These are phyloP conservation scores for Dichotomocladium elegans DNA, from an alignment of 371 early-diverging fungal genomes.

Conservation along the genomic window DNA sequence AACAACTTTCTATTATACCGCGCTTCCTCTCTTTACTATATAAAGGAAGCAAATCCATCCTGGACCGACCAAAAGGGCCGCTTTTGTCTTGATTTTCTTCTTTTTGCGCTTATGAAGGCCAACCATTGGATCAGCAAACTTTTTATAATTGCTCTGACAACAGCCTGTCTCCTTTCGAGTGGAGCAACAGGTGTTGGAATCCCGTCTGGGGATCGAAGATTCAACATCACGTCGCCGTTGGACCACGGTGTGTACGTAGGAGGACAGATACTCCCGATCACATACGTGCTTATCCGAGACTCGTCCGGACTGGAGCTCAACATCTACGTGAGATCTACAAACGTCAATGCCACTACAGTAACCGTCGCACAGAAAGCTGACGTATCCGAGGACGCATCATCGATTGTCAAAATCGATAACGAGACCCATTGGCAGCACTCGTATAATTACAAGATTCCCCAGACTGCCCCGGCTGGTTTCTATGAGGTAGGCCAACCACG, in stretches of 20 bases:
- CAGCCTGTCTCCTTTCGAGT: no score
- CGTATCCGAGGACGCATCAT: conserved; percentile 15
- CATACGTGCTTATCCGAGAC: conserved; percentile 15
- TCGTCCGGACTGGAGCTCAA: conserved; percentile 12
- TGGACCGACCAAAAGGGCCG: no score
- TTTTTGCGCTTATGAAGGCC: no score
- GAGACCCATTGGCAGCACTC: conserved; percentile 19
- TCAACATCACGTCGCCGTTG: conserved; percentile 20
- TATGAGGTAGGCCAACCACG: conserved; percentile 19
- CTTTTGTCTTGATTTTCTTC: no score
- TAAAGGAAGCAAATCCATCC: no score
- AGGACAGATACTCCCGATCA: conserved; percentile 22
- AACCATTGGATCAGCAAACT: no score
- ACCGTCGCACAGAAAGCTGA: conserved; percentile 18
- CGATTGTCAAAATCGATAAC: conserved; percentile 10
- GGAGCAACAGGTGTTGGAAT: no score
- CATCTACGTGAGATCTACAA: conserved; percentile 12
- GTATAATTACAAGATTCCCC: conserved; percentile 17
- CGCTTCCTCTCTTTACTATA: no score
- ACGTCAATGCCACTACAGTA: conserved; percentile 6
- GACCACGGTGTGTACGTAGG: conserved; percentile 21
- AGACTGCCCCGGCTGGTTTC: conserved; percentile 7
- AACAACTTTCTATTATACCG: no score
- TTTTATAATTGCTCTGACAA: no score
- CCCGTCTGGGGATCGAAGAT: conserved; percentile 6